Evolutionary conservation across 2,329 filamentous ascomycete species (phyloP).

Genomic region (Elsinoe batatas): DNA sequence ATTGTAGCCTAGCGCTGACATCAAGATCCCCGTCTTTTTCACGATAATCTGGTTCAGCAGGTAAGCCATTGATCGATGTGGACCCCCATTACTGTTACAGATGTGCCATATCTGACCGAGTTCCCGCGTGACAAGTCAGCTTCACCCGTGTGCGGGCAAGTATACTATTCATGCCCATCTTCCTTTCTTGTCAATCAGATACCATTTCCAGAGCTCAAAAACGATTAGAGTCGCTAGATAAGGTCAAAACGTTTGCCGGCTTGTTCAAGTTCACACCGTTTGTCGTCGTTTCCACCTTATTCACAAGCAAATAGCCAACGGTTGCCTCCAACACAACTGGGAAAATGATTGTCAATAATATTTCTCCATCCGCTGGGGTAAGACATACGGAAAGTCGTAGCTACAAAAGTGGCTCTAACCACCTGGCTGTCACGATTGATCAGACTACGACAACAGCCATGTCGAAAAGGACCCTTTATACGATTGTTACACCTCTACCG

Average conservation of each 20-base stretch:
- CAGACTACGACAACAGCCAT: slow-evolving; percentile 35
- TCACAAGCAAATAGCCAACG: slow-evolving; percentile 11
- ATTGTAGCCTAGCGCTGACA: slow-evolving; percentile 5
- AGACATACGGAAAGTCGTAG: neutral
- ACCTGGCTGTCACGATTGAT: neutral
- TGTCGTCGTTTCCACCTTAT: slow-evolving; percentile 11
- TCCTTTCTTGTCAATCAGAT: neutral
- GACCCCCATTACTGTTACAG: slow-evolving; percentile 5
- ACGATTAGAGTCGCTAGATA: slow-evolving; percentile 9
- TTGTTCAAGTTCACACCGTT: slow-evolving; percentile 6
- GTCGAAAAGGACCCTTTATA: slow-evolving; percentile 63
- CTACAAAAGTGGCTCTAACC: slow-evolving; percentile 3
- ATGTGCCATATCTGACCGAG: neutral
- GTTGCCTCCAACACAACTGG: slow-evolving; percentile 3
- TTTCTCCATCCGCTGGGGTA: neutral
- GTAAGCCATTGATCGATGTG: slow-evolving; percentile 1
- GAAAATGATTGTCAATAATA: slow-evolving; percentile 6
- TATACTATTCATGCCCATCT: neutral
- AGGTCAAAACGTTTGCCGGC: neutral
- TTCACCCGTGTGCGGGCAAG: neutral
- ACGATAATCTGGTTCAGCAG: neutral
- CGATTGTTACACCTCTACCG: slow-evolving; percentile 69
- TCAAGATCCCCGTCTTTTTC: neutral
- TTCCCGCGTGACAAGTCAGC: neutral
- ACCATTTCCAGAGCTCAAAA: neutral